A percentile compares a stretch with the other conserved stretches of the same genome.
Evolutionary conservation across 768 basidiomycete genomes (phyloP).

Genomic region (Tulasnella sp.): DNA sequence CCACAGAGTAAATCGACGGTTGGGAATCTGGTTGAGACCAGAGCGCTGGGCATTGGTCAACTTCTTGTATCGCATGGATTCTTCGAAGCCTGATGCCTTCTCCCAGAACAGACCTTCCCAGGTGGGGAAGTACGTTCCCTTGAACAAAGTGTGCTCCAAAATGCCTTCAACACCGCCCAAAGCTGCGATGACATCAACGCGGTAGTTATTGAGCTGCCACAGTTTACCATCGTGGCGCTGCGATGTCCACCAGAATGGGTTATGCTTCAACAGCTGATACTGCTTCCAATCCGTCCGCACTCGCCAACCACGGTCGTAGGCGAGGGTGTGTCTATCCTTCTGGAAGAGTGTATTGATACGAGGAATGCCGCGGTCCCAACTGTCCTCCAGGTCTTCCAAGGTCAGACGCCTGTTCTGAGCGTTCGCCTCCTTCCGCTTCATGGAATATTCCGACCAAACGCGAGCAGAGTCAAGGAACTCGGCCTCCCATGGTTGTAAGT

Average conservation of each 20-base stretch:
- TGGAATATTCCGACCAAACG: conserved; percentile 98
- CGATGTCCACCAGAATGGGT: conserved; percentile 99
- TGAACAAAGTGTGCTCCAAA: conserved; percentile 94
- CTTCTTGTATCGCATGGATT: conserved; percentile 93
- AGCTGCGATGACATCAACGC: conserved; percentile 98
- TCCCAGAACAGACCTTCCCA: conserved; percentile 99
- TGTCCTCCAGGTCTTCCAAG: conserved; percentile 95
- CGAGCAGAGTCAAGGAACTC: conserved; percentile 97
- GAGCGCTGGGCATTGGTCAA: conserved; percentile 98
- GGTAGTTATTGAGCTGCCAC: conserved; percentile 97
- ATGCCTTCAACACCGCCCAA: conserved; percentile 95
- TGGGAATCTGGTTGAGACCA: conserved; percentile 96
- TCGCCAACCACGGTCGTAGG: conserved; percentile 98
- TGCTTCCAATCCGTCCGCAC: conserved; percentile 93
- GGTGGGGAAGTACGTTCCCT: conserved; percentile 95
- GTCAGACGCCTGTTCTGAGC: conserved; percentile 96
- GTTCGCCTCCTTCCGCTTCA: conserved; percentile 99
- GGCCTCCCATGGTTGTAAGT: conserved; percentile 95
- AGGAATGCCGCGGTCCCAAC: conserved; percentile 98
- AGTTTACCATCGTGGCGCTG: conserved; percentile 95
- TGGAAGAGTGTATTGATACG: conserved; percentile 99
- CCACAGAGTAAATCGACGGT: conserved; percentile 98
- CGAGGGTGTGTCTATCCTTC: conserved; percentile 94
- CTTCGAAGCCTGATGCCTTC: conserved; percentile 95
- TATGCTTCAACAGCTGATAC: conserved; percentile 89